Base-by-base conservation (phyloP, 495 filamentous ascomycete species). In the Hypoxylon perforatum region DNA sequence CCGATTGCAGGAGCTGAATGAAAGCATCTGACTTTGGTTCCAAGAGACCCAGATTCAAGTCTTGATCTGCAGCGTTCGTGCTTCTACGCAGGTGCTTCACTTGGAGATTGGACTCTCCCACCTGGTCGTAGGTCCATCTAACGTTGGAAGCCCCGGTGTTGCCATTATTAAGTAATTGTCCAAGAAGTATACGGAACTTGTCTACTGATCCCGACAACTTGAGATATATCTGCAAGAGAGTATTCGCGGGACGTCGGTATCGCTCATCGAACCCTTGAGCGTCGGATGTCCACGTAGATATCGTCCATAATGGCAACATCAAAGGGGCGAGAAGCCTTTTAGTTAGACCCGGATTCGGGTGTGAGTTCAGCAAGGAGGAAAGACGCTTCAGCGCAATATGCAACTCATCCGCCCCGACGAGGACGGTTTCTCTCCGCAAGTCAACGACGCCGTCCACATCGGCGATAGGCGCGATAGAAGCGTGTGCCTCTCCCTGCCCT, bases 331-430 rank as follows among this genome's bases (percentile, higher is more conserved):
- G 73, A 4, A 93, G 74, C 57, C 91, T 82, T 71, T 88, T 92
- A 15, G 87, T 84, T n/a, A 95, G 77, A 0, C 87, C 87, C 3
- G 90, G 89, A 63, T 93, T 90, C 0, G 90, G 88, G 74, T 92
- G 90, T 10, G 90, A 88, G 22, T 85, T 75, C 1, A 88, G 69
- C 6, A 95, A 73, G 5, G 78, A 77, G 28, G 77, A 78, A 6
- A 95, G 63, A 14, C 90, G 84, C 17, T 80, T 76, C 7, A 95
- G 52, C 6, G 87, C 85, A 15, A 67, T 69, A 35, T 67, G 68
- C 9, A 89, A 64, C 6, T 84, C 80, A 21, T 66, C 55, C 9
- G 80, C 72, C 4, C 70, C 58, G 15, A 85, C 79, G n/a, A 86
- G 57, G 28, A 80, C 61, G 57, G 39, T 73, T 28, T 77, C 67